Evolutionary conservation across 2,329 filamentous ascomycete species (phyloP).

Genomic region (Venturia asperata): DNA sequence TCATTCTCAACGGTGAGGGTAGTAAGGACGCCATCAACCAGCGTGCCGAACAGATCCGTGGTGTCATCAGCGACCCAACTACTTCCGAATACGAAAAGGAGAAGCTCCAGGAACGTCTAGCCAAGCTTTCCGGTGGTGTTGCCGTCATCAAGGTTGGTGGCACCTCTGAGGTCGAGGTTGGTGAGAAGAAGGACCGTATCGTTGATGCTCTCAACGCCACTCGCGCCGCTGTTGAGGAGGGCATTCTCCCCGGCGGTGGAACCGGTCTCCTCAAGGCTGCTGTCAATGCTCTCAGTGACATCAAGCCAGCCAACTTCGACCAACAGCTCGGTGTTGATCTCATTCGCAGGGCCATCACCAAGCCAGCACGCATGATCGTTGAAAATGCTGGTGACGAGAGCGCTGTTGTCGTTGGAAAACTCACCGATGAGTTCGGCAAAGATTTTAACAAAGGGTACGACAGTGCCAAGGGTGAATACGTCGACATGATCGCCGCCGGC

Average conservation of each 20-base stretch:
- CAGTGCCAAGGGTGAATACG: constrained; percentile 93
- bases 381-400: constrained; percentile 97
- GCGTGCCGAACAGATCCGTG: constrained; percentile 98
- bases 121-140: constrained; percentile 97
- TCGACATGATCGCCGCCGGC: constrained; percentile 95
- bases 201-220: constrained; percentile 98
- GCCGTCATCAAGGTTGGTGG: constrained; percentile 99
- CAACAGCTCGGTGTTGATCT: constrained; percentile 98
- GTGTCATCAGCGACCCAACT: constrained; percentile 85
- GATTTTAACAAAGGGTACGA: constrained; percentile 99
- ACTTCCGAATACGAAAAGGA: constrained; percentile 99
- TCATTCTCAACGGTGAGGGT: constrained; percentile 94
- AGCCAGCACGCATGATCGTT: constrained; percentile 87
- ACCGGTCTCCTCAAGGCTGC: constrained; percentile 97
- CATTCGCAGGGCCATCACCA: constrained; percentile 95
- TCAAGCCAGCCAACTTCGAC: constrained; percentile 95
- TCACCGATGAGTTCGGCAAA: constrained; percentile 80
- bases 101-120: constrained; percentile 99
- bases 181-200: constrained; percentile 99
- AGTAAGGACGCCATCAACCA: constrained; percentile 89
- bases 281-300: constrained; percentile 70
- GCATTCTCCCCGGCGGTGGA: constrained; percentile 96
- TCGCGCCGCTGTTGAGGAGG: constrained; percentile 95
- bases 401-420: constrained; percentile 94
- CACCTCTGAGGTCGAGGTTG: constrained; percentile 94